A percentile compares a stretch with the other conserved stretches of the same genome.
Evolutionary conservation across 208 protist genomes (phyloP).

Genomic region (Leishmania aethiopica): DNA sequence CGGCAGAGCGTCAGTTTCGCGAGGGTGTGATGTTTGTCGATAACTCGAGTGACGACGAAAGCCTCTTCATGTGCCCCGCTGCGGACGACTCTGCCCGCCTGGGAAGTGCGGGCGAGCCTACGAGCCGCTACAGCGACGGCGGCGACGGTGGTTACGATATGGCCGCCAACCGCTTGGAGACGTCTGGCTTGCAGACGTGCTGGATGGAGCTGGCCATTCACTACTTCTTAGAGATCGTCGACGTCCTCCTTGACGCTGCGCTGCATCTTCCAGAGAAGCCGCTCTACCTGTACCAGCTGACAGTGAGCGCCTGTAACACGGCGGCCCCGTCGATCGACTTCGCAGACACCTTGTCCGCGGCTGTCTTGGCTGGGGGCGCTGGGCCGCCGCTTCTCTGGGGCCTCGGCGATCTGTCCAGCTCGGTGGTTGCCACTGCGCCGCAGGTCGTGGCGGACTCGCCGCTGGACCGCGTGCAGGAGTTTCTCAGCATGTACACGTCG

Average conservation of each 20-base stretch:
- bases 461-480: conserved; percentile 43
- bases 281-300: conserved; percentile 42
- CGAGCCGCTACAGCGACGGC: conserved; percentile 14
- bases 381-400: conserved; percentile 12
- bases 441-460: conserved; percentile 4
- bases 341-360: conserved; percentile 13
- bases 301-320: conserved; percentile 19
- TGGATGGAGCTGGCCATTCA: conserved; percentile 65
- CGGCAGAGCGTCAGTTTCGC: conserved; percentile 19
- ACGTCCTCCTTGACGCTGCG: conserved; percentile 49
- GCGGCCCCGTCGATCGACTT: conserved; percentile 6
- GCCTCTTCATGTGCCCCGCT: background rate
- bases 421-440: background rate
- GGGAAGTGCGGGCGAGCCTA: conserved; percentile 15
- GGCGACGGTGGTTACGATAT: conserved; percentile 8
- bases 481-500: conserved; percentile 45
- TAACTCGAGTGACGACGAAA: conserved; percentile 26
- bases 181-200: conserved; percentile 20
- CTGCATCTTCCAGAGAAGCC: conserved; percentile 43
- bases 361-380: conserved; percentile 10
- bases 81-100: conserved; percentile 15
- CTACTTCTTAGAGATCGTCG: conserved; percentile 63
- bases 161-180: conserved; percentile 14
- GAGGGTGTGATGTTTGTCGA: conserved; percentile 29
- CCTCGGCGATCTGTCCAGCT: background rate